Percentiles rank a stretch among this genome's conserved stretches.
Evolutionary conservation across 2,329 filamentous ascomycete genomes (phyloP).

Genomic region (Colletotrichum sp.): DNA sequence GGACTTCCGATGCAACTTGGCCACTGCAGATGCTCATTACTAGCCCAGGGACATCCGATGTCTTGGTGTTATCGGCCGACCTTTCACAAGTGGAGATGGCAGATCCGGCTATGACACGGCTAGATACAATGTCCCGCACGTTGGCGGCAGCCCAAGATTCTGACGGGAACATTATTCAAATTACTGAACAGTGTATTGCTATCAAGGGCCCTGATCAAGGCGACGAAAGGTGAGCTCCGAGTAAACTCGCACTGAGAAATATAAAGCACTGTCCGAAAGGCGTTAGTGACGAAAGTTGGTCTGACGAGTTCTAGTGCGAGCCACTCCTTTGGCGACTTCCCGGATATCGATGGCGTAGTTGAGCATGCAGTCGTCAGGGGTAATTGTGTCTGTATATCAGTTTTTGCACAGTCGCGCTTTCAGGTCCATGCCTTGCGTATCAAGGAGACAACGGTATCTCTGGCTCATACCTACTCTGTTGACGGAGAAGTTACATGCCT

Average conservation of each 20-base stretch:
- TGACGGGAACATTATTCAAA: slow-evolving; percentile 51
- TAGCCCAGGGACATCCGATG: slow-evolving; percentile 51
- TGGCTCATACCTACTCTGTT: slow-evolving; percentile 35
- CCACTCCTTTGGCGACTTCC: slow-evolving; percentile 12
- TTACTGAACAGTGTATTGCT: slow-evolving; percentile 55
- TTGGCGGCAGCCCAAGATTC: slow-evolving; percentile 46
- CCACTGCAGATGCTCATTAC: slow-evolving; percentile 51
- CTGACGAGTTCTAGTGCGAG: neutral
- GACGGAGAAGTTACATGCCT: slow-evolving; percentile 57
- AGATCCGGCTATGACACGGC: slow-evolving; percentile 42
- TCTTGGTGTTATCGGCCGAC: slow-evolving; percentile 54
- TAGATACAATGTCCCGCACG: slow-evolving; percentile 60
- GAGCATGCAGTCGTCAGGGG: slow-evolving; percentile 47
- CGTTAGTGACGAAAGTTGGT: neutral
- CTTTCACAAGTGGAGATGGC: slow-evolving; percentile 50
- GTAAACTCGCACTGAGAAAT: neutral
- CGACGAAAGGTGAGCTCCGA: slow-evolving; percentile 38
- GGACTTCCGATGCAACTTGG: slow-evolving; percentile 26
- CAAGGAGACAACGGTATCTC: slow-evolving; percentile 34
- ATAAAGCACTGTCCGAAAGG: neutral
- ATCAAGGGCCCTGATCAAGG: slow-evolving; percentile 33
- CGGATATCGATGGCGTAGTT: slow-evolving; percentile 28
- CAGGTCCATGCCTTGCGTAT: slow-evolving; percentile 44
- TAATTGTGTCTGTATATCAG: slow-evolving; percentile 46
- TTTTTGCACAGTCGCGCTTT: slow-evolving; percentile 39